Evolutionary conservation across 441 rosid genomes (phyloP), one percentile per base, ranked within the genome.

Genomic region (Adansonia rubrostipa): DNA sequence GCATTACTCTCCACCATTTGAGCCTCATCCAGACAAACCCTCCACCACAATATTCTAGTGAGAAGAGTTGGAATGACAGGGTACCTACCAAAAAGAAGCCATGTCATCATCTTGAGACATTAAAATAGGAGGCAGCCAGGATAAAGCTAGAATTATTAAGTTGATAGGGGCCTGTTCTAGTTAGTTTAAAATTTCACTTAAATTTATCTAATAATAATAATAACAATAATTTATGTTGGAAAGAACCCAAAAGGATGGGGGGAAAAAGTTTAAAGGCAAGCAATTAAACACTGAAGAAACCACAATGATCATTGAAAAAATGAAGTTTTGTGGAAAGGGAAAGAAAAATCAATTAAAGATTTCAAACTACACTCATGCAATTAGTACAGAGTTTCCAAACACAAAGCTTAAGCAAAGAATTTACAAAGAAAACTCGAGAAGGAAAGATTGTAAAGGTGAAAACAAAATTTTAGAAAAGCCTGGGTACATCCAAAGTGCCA

Each of bases 1-100:
- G 90, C 85, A 88, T 90, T 93, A 80, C 92, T 93, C 89, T 96
- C 99, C 85, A 96, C 99, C 99, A 96, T 94, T 83, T 94, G 99
- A 76, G 98, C 99, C 84, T 94, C 99, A 86, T 96, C 99, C 87
- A 96, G 88, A 89, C 98, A 96, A 83, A 94, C 79, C 86, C 99
- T 92, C 99, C 98, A 94, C 98, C 98, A 96, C 84, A 81, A 88
- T 86, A 96, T 88, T 86, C 99, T 88, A 77, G 98, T 94, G 51
- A 96, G 96, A 73, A 82, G 88, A 76, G 99, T 94, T 57, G 99
- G 97, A 87, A 87, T 85, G 47, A 96, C 96, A 80, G 98, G 99
- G 86, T 96, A 94, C 95, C 99, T 96, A 81, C 75, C 73, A 71
- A 77, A 74, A 83, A 76, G 65, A 78, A 77, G 74, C 42, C 65